Conservation (phyloP, 1,284 basidiomycete species). For the Pulveroboletus sp. region DNA sequence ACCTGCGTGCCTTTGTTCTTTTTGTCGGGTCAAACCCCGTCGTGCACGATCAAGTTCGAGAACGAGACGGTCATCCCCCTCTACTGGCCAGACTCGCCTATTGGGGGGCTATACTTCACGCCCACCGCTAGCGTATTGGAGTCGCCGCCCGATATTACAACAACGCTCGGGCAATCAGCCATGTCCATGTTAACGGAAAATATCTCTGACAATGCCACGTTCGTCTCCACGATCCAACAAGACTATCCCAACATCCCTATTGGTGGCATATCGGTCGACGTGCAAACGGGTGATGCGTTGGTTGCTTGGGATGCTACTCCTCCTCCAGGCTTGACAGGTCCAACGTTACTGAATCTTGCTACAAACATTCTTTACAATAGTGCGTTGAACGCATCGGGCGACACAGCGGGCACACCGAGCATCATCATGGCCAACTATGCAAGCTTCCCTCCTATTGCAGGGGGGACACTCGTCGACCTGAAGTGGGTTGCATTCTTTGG, state of each 20-base stretch:
- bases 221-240: constrained; percentile 50
- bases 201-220: constrained; percentile 53
- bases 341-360: constrained; percentile 64
- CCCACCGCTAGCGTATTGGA: constrained; percentile 37
- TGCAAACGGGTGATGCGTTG: constrained; percentile 45
- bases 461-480: constrained; percentile 58
- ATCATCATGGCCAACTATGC: constrained; percentile 59
- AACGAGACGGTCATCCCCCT: constrained; percentile 44
- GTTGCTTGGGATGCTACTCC: constrained; percentile 65
- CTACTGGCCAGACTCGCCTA: constrained; percentile 49
- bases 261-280: constrained; percentile 64
- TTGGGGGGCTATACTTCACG: constrained; percentile 29
- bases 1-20: constrained; percentile 68
- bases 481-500: constrained; percentile 72
- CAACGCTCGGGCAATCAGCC: constrained; percentile 43
- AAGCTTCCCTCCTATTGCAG: constrained; percentile 53
- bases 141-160: constrained; percentile 49
- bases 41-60: constrained; percentile 47
- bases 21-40: constrained; percentile 51
- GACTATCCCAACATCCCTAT: constrained; percentile 52
- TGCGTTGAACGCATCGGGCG: constrained; percentile 52
- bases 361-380: constrained; percentile 66
- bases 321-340: constrained; percentile 55
- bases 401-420: constrained; percentile 39
- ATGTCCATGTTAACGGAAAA: constrained; percentile 39